Evolutionary conservation across 352 stramenopile species (phyloP), one percentile per base, ranked within the genome.

Genomic region (Pythium coloratum): DNA sequence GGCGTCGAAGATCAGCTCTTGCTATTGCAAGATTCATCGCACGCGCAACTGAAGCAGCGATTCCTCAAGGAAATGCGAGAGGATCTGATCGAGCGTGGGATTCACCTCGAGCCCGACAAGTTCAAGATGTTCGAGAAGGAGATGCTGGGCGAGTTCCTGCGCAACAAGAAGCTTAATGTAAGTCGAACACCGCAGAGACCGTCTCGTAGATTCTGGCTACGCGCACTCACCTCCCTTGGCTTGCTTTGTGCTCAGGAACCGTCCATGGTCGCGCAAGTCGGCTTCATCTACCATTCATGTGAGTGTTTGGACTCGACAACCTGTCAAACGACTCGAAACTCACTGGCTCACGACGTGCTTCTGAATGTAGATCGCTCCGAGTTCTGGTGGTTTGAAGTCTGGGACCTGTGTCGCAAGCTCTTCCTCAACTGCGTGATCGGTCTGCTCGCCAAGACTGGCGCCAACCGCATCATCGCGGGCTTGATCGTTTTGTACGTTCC

Each of bases 351-450:
- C 36, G 36, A 55, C 49, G 3, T 20, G 20, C 20, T 24, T 55
- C 2, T 55, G 18, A 7, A 18, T 55, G 10, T 30, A 55, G 84
- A 93, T 64, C 70, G 74, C 34, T 71, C 74, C 2, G 20, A 66
- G 5, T 93, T 90, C 55, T 93, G 82, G 84, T 93, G 81, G 79
- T 93, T 90, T 51, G 82, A 91, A 68, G 84, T 93, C 2, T 89
- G 82, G 76, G 82, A 93, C 30, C 69, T 93, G n/a, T 67, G 73
- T 0, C 77, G 84, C 16, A 93, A 93, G 58, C 76, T 91, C 36
- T 83, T 80, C 40, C 68, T 93, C 13, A 93, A 89, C 62, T 89
- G 82, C 58, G 50, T 93, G 7, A 70, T 93, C 47, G 80, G 73
- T 16, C 58, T 93, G 2, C 61, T 86, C n/a, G 80, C 78, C 6